Evolutionary conservation across 73 alveolate species (phyloP), one percentile per base, ranked within the genome.

Genomic region (Symbiodinium natans): DNA sequence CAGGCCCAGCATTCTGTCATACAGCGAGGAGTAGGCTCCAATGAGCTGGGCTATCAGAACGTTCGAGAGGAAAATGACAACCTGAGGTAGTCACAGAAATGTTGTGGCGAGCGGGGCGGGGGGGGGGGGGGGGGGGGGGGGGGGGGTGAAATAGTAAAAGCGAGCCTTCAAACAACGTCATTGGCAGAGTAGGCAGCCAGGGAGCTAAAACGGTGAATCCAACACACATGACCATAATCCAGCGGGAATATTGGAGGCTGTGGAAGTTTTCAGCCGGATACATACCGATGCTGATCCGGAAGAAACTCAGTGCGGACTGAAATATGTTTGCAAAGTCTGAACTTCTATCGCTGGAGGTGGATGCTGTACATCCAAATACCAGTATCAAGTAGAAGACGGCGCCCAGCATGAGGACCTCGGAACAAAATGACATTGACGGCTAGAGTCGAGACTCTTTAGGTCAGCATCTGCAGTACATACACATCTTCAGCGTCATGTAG

Each of bases 11-110:
- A 48, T 85, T 46, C 77, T 90, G 89, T 85, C 75, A 25, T 90
- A 41, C 59, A 90, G 13, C n/a, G 25, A 33, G 33, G 82, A 19
- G 80, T 90, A 73, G 43, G 97, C 74, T 17, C 88, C 83, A 41
- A 90, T 90, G 80, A 90, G 75, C 54, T 71, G 87, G 8, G 97
- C 97, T 15, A 90, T 90, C 41, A 90, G 54, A 54, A 90, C 48
- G 77, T 90, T 90, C 82, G 46, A 90, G 10, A 90, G 88, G 97
- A 90, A 90, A 5, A 90, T 90, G 54, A 90, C 97, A 41, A 90
- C 97, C 80, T 74, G 43, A 10, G 84, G 43, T 8, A n/a, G 33
- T n/a, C 77, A n/a, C 59, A 63, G 25, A 52, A n/a, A n/a, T n/a
- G n/a, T n/a, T n/a, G n/a, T n/a, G n/a, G n/a, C n/a, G n/a, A n/a